phyloP scores from a whole-genome alignment of 768 basidiomycete genomes.

The Pleurotus tuoliensis region DNA sequence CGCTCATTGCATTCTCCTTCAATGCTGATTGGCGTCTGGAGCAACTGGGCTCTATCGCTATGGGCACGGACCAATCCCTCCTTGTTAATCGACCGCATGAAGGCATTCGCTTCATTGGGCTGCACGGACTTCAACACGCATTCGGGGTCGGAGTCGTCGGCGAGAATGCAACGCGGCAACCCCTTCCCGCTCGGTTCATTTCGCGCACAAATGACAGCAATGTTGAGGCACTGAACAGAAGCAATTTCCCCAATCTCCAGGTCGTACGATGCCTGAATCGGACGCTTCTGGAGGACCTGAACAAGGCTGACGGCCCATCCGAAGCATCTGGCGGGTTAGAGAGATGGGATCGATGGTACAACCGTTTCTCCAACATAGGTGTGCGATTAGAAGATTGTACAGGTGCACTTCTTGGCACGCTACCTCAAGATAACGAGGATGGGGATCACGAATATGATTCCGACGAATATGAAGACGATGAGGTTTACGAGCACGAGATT shows the following conservation, averaged over 20 bases:
- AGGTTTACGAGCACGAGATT: slow-evolving; percentile 27
- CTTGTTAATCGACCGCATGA: slow-evolving; percentile 51
- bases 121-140: slow-evolving; percentile 65
- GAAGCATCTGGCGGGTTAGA: slow-evolving; percentile 37
- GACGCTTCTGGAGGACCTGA: slow-evolving; percentile 52
- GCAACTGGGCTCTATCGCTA: slow-evolving; percentile 10
- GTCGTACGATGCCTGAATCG: slow-evolving; percentile 57
- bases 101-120: slow-evolving; percentile 57
- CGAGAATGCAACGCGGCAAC: slow-evolving; percentile 35
- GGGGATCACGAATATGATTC: slow-evolving; percentile 20
- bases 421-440: slow-evolving; percentile 32
- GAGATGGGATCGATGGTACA: slow-evolving; percentile 73
- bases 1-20: slow-evolving; percentile 61
- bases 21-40: slow-evolving; percentile 66
- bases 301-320: slow-evolving; percentile 47
- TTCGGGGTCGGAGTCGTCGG: slow-evolving; percentile 62
- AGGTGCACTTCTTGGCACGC: slow-evolving; percentile 53
- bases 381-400: slow-evolving; percentile 76
- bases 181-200: slow-evolving; percentile 39
- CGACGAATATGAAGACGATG: slow-evolving; percentile 25
- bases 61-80: slow-evolving; percentile 23
- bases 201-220: slow-evolving; percentile 65
- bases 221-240: slow-evolving; percentile 46
- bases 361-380: slow-evolving; percentile 40
- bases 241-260: slow-evolving; percentile 58